A percentile compares a stretch with the other conserved stretches of the same genome.
Evolutionary conservation across 2,329 filamentous ascomycete species (phyloP).

Genomic region (Pseudogymnoascus sp.): DNA sequence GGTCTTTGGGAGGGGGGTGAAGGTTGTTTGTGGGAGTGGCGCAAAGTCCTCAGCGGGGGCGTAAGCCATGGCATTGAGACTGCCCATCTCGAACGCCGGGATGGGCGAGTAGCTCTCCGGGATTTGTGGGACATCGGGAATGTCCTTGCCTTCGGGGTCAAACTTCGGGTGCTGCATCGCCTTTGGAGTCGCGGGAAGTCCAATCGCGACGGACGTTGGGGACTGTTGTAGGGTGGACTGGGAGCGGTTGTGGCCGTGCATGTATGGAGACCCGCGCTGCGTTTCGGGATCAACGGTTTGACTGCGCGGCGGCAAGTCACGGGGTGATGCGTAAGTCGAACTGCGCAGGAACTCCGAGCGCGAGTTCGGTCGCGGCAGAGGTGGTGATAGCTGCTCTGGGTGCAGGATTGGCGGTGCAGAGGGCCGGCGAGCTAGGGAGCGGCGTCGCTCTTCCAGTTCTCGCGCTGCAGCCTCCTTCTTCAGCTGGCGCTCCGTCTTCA

Average conservation of each 20-base stretch:
- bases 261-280: conserved; percentile 24
- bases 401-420: conserved; percentile 74
- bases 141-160: conserved; percentile 46
- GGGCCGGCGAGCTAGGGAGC: conserved; percentile 73
- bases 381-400: conserved; percentile 44
- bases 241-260: conserved; percentile 33
- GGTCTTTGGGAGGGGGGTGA: conserved; percentile 20
- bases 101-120: conserved; percentile 36
- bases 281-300: conserved; percentile 47
- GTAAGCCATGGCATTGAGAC: conserved; percentile 22
- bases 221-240: conserved; percentile 36
- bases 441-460: conserved; percentile 80
- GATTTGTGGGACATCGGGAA: conserved; percentile 50
- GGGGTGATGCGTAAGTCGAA: conserved; percentile 25
- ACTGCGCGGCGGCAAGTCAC: conserved; percentile 48
- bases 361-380: conserved; percentile 20
- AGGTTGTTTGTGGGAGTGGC: conserved; percentile 21
- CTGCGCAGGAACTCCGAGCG: conserved; percentile 21
- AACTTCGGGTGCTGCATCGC: conserved; percentile 79
- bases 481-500: conserved; percentile 53
- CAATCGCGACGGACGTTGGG: conserved; percentile 46
- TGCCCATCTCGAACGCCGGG: conserved; percentile 18
- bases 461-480: conserved; percentile 71
- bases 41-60: conserved; percentile 24
- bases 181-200: conserved; percentile 83